Percentiles rank a stretch among this genome's conserved stretches.
phyloP scores from a whole-genome alignment of 108 stramenopile genomes.

The Discostella pseudostelligera region DNA sequence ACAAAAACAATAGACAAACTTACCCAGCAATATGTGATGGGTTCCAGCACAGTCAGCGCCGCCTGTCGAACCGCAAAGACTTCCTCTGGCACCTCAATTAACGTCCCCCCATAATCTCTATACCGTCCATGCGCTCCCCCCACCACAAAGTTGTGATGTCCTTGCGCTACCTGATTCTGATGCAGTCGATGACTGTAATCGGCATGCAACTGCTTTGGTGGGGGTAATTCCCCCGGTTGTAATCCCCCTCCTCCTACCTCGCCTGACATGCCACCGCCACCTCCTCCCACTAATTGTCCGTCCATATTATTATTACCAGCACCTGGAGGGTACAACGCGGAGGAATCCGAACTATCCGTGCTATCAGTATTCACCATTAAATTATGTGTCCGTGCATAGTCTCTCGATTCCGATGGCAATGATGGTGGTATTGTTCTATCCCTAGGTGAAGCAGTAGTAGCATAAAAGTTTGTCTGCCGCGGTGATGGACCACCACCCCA shows the following conservation, averaged over 20 bases:
- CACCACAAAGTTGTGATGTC: constrained; percentile 27
- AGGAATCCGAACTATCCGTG: constrained; percentile 24
- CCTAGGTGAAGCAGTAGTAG: too few relatives aligned
- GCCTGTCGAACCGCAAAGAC: constrained; percentile 78
- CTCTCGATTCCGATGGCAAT: constrained; percentile 11
- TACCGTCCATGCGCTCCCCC: constrained; percentile 40
- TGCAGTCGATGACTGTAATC: constrained; percentile 31
- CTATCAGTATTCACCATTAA: constrained; percentile 5
- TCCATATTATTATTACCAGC: constrained; percentile 1
- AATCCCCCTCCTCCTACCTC: constrained; percentile 1
- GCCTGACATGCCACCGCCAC: too few relatives aligned
- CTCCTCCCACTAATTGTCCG: neutral
- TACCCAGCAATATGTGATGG: constrained; percentile 84
- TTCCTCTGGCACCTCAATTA: constrained; percentile 79
- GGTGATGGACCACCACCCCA: constrained; percentile 13
- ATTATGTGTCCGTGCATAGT: constrained; percentile 11
- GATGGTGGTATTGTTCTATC: constrained; percentile 15
- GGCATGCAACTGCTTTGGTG: constrained; percentile 21
- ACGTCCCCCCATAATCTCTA: constrained; percentile 33
- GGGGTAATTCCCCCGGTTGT: constrained; percentile 7
- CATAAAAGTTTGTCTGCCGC: constrained; percentile 39
- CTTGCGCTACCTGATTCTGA: constrained; percentile 22
- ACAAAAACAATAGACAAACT: constrained; percentile 31
- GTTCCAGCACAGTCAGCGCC: constrained; percentile 76
- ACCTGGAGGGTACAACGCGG: neutral